These are phyloP conservation scores for Phialophora tarda DNA, from an alignment of 2,329 filamentous ascomycete species.

Conservation along the genomic window DNA sequence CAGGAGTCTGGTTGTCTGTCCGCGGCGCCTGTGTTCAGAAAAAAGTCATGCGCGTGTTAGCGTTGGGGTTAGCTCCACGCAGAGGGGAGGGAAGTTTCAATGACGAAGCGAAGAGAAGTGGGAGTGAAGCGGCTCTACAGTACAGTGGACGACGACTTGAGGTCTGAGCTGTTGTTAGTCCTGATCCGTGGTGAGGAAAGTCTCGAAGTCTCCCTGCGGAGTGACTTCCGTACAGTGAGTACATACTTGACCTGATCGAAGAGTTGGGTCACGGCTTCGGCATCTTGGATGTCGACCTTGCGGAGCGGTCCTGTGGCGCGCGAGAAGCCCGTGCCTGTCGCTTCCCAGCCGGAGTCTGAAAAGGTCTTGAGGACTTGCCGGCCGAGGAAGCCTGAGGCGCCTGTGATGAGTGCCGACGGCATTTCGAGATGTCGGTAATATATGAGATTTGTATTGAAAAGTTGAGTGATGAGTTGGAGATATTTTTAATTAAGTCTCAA, in stretches of 20 bases:
- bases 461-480: background rate
- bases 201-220: slow-evolving; percentile 36
- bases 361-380: slow-evolving; percentile 78
- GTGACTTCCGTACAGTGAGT: background rate
- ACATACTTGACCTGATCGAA: slow-evolving; percentile 59
- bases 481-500: background rate
- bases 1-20: slow-evolving; percentile 89
- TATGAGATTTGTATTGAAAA: background rate
- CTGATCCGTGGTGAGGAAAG: background rate
- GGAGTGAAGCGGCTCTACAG: slow-evolving; percentile 40
- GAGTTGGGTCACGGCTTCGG: slow-evolving; percentile 52
- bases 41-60: background rate
- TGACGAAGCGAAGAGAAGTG: background rate
- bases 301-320: slow-evolving; percentile 72
- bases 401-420: slow-evolving; percentile 72
- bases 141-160: slow-evolving; percentile 80
- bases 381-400: slow-evolving; percentile 82
- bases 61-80: background rate
- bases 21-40: slow-evolving; percentile 68
- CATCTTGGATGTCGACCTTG: slow-evolving; percentile 58
- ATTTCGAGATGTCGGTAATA: slow-evolving; percentile 39
- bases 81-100: background rate
- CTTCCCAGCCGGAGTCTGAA: slow-evolving; percentile 68
- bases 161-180: slow-evolving; percentile 58
- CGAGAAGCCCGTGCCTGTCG: slow-evolving; percentile 74